phyloP scores from a whole-genome alignment of 345 rosid species.

The Eucalyptus caleyi region DNA sequence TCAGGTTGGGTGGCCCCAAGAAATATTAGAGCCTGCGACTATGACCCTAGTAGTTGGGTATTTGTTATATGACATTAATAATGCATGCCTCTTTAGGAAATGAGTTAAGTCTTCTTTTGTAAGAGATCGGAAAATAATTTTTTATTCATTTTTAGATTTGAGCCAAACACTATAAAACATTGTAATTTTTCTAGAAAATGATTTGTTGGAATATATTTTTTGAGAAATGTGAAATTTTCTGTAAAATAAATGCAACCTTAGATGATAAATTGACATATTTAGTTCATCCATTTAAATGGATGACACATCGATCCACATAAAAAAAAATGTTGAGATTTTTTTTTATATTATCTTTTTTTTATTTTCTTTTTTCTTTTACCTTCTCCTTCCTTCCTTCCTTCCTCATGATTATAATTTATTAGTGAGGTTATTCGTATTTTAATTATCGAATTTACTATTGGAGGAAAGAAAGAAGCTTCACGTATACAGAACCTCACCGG shows the following conservation, averaged over 20 bases:
- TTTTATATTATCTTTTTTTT: too few relatives aligned
- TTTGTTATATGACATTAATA: background rate
- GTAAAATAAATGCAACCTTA: background rate
- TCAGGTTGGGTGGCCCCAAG: background rate
- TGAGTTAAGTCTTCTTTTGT: background rate
- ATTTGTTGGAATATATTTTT: background rate
- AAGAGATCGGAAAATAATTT: accelerated
- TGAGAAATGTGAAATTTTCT: background rate
- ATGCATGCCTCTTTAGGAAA: background rate
- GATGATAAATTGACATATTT: background rate
- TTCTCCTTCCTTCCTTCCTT: background rate
- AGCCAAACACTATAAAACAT: background rate
- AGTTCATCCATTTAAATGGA: background rate
- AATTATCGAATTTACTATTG: background rate
- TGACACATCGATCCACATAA: background rate
- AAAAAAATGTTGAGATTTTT: background rate
- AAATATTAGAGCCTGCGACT: background rate
- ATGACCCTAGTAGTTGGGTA: too few relatives aligned
- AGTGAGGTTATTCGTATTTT: background rate
- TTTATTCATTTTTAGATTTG: background rate
- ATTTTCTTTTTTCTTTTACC: background rate
- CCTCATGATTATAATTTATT: background rate
- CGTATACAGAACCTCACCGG: background rate
- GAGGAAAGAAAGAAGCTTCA: background rate
- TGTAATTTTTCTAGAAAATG: background rate